phyloP scores from a whole-genome alignment of 2,329 filamentous ascomycete genomes.

The Colletotrichum simmondsii region DNA sequence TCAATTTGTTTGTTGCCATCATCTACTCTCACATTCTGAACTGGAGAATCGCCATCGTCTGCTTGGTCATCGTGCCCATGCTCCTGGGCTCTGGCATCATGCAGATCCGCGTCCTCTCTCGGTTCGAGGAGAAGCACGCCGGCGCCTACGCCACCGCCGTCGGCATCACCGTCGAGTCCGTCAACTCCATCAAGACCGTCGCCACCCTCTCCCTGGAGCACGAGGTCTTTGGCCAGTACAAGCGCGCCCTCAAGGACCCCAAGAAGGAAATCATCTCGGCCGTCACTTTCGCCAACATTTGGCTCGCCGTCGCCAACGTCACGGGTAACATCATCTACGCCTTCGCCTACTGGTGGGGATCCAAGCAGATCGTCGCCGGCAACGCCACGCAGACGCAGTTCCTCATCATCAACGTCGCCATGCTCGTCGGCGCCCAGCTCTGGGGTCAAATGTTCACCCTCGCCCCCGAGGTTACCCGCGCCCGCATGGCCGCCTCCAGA shows the following conservation, averaged over 20 bases:
- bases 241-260: constrained; percentile 58
- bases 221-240: constrained; percentile 64
- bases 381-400: constrained; percentile 75
- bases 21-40: constrained; percentile 77
- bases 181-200: constrained; percentile 73
- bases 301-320: constrained; percentile 69
- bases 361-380: constrained; percentile 74
- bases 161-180: constrained; percentile 74
- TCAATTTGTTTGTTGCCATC: constrained; percentile 76
- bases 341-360: constrained; percentile 84
- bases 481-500: constrained; percentile 68
- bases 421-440: constrained; percentile 78
- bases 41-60: constrained; percentile 82
- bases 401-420: constrained; percentile 77
- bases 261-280: constrained; percentile 65
- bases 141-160: constrained; percentile 73
- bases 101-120: constrained; percentile 71
- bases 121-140: constrained; percentile 72
- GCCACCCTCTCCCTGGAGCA: constrained; percentile 65
- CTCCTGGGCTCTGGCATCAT: constrained; percentile 76
- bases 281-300: constrained; percentile 65
- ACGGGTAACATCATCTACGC: constrained; percentile 77
- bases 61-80: constrained; percentile 74
- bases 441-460: constrained; percentile 82
- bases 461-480: constrained; percentile 78